Percentiles rank a stretch among this genome's conserved stretches.
phyloP scores from a whole-genome alignment of 768 basidiomycete genomes.

The Ephemerocybe angulata region DNA sequence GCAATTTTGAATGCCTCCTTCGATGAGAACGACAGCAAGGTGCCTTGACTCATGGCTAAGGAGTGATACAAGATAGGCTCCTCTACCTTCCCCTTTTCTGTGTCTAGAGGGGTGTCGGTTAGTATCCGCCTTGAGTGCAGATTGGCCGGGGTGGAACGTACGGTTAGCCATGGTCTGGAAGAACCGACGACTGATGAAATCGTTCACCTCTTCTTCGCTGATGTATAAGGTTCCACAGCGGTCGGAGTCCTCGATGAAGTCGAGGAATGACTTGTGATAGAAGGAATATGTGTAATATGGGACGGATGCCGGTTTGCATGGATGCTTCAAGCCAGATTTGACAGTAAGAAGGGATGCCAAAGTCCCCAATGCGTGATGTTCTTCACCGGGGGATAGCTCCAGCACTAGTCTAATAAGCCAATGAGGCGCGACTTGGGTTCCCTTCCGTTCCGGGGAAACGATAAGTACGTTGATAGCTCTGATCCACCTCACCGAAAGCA shows the following conservation, averaged over 20 bases:
- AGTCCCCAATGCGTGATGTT: no score
- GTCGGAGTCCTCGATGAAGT: not conserved
- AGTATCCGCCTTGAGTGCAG: no score
- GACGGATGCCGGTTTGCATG: not conserved
- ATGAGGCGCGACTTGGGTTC: not conserved
- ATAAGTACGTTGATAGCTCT: not conserved
- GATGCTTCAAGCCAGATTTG: not conserved
- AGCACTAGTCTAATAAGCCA: not conserved
- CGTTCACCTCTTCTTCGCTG: not conserved
- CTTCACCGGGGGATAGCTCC: not conserved
- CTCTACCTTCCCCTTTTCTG: no score
- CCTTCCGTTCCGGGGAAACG: not conserved
- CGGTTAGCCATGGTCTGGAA: no score
- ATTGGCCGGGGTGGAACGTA: no score
- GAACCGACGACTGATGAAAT: no score
- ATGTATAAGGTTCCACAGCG: not conserved
- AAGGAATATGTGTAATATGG: not conserved
- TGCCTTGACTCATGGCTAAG: no score
- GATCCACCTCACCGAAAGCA: not conserved
- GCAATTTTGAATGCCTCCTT: no score
- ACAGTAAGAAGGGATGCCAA: not conserved
- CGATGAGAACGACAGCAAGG: no score
- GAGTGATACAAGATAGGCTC: no score
- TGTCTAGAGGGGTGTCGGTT: no score
- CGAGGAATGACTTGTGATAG: not conserved